phyloP scores from a whole-genome alignment of 2,329 filamentous ascomycete species.

The Fusarium algeriense region DNA sequence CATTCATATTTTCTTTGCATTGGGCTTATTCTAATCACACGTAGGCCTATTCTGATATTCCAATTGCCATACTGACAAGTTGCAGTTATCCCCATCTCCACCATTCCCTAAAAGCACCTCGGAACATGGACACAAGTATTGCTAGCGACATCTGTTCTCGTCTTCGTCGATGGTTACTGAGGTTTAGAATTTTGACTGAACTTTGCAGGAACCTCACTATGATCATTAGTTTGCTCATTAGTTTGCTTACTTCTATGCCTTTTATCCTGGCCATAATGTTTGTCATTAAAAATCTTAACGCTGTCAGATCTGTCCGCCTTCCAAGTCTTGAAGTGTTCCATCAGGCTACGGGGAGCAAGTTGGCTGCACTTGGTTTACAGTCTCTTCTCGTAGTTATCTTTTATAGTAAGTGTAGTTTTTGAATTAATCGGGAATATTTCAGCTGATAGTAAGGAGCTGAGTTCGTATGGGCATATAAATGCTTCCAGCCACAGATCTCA shows the following conservation, averaged over 20 bases:
- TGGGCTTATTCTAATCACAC: accelerated
- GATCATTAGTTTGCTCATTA: neutral
- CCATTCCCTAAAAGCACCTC: neutral
- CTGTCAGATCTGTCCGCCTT: neutral
- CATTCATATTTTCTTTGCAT: neutral
- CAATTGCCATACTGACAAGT: accelerated
- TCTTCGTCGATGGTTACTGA: neutral
- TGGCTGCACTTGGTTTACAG: neutral
- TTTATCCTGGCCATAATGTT: neutral
- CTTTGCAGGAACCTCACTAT: neutral
- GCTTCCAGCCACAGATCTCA: neutral
- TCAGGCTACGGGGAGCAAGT: neutral
- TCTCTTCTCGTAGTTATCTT: neutral
- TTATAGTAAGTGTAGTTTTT: neutral
- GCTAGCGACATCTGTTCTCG: neutral
- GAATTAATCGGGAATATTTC: too few species aligned
- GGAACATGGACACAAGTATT: neutral
- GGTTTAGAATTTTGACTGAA: neutral
- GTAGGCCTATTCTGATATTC: accelerated
- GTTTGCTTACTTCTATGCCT: accelerated
- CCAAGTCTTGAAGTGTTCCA: neutral
- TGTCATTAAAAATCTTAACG: neutral
- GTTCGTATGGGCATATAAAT: neutral
- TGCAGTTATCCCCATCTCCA: neutral
- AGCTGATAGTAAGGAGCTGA: accelerated